phyloP scores from a whole-genome alignment of 2,329 filamentous ascomycete species.

The Chlorencoelia australis region DNA sequence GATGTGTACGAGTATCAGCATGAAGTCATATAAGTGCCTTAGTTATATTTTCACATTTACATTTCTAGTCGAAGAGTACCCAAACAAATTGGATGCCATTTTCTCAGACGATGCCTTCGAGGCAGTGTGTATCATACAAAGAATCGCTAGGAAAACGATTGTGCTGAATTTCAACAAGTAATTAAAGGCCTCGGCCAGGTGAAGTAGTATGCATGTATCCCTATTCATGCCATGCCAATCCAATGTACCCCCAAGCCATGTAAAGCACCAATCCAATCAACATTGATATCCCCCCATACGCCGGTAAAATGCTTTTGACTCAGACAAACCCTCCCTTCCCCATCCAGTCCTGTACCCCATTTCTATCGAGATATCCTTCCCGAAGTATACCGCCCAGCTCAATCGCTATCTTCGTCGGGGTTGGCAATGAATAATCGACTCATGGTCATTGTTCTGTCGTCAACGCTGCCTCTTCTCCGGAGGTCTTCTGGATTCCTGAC shows the following conservation, averaged over 20 bases:
- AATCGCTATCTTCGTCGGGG: constrained; percentile 45
- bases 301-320: constrained; percentile 4
- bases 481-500: constrained; percentile 62
- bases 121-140: not conserved
- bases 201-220: too few relatives aligned
- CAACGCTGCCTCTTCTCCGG: constrained; percentile 67
- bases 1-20: too few relatives aligned
- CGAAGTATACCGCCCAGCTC: not conserved
- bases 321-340: constrained; percentile 1
- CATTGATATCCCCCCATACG: not conserved
- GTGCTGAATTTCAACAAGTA: too few relatives aligned
- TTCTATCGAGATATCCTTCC: not conserved
- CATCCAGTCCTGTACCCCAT: not conserved
- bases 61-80: too few relatives aligned
- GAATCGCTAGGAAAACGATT: constrained; percentile 6
- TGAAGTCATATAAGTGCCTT: too few relatives aligned
- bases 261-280: constrained; percentile 4
- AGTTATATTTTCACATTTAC: too few relatives aligned
- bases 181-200: too few relatives aligned
- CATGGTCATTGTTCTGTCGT: constrained; percentile 68
- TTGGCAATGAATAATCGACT: constrained; percentile 78
- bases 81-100: too few relatives aligned
- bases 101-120: too few relatives aligned
- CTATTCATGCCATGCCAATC: constrained; percentile 4
- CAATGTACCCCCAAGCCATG: constrained; percentile 1